Evolutionary conservation across 2,329 filamentous ascomycete genomes (phyloP), one percentile per base, ranked within the genome.

Genomic region (Colletotrichum sp.): DNA sequence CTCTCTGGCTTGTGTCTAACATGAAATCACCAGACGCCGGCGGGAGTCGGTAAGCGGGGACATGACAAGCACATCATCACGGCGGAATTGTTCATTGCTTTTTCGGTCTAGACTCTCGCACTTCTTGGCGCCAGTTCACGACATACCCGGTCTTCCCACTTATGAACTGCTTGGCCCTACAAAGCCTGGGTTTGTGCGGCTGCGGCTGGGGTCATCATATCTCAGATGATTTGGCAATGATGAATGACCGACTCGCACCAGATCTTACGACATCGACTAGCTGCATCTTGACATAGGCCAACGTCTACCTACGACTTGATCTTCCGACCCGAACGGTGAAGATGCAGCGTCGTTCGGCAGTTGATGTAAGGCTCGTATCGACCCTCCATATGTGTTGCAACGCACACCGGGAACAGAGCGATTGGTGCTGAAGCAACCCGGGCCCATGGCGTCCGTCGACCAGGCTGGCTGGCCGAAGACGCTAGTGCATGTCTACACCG

Each of bases 1-100:
- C 6, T 22, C n/a, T 3, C 8, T 1, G 0, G 3, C n/a, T 4
- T 0, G n/a, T 22, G 6, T 22, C n/a, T 48, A 3, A 1, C n/a
- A 1, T 1, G 4, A 0, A 3, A 22, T 13, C 1, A 1, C 43
- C 43, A 22, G 1, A 13, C 43, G 43, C 43, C 43, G n/a, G 1
- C 13, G 1, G 43, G 1, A 48, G 43, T n/a, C n/a, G 0, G 10
- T 6, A 52, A 22, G 43, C 43, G 43, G n/a, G 2, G 10, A 22
- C n/a, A 52, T 22, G 43, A 22, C n/a, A 4, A 13, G 6, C 6
- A 6, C 43, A 22, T 1, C 4, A n/a, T 4, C 10, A 22, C n/a
- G n/a, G 43, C 10, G 5, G n/a, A 5, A 10, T 3, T 8, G 1
- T 7, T 13, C 6, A 22, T 48, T 48, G n/a, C 43, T 22, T 48